phyloP scores from a whole-genome alignment of 208 protist species.

The Tritrichomonas musculus region DNA sequence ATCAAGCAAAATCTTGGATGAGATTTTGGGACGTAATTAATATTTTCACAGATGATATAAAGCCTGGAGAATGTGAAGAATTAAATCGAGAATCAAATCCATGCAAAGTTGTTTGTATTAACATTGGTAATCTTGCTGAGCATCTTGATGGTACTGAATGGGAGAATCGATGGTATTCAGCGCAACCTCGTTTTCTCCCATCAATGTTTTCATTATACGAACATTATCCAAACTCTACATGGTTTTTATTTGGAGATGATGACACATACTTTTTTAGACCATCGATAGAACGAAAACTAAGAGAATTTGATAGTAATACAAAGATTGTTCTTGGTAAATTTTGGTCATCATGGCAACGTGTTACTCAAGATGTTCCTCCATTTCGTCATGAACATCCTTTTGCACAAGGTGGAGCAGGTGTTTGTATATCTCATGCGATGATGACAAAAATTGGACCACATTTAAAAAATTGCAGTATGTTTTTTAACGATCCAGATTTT shows the following conservation, averaged over 20 bases:
- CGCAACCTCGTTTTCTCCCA: slow-evolving; percentile 1
- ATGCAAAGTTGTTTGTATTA: neutral
- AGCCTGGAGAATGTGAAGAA: neutral
- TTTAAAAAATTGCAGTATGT: neutral
- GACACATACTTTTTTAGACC: slow-evolving; percentile 24
- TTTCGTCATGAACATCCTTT: neutral
- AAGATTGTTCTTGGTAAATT: neutral
- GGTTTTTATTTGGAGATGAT: slow-evolving; percentile 32
- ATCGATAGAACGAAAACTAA: neutral
- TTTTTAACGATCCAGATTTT: slow-evolving; percentile 31
- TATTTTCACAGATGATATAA: neutral
- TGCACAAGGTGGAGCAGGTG: neutral
- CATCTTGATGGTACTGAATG: slow-evolving; percentile 28
- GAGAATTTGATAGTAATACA: neutral
- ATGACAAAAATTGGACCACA: neutral
- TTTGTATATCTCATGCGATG: neutral
- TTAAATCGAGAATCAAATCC: neutral
- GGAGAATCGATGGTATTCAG: slow-evolving; percentile 9
- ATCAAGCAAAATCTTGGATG: slow-evolving; percentile 25
- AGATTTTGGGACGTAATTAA: neutral
- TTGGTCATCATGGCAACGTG: neutral
- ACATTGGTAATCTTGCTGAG: neutral
- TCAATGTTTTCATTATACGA: neutral
- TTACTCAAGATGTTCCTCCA: neutral
- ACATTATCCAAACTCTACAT: neutral